Percentiles rank a stretch among this genome's conserved stretches.
Evolutionary conservation across 805 yeast species (phyloP).

Genomic region (Alloascoidea africana): DNA sequence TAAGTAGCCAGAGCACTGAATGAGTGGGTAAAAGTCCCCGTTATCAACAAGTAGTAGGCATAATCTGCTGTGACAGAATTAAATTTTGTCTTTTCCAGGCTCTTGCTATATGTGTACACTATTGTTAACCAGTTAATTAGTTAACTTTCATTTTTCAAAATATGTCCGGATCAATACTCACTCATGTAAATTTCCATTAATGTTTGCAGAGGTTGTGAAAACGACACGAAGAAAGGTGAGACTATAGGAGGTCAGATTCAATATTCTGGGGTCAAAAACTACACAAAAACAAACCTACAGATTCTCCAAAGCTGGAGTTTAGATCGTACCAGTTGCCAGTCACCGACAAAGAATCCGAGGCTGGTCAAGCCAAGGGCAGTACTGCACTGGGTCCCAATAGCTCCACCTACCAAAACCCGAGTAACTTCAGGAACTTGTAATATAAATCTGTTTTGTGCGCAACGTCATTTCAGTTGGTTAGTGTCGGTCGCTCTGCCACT

Average conservation of each 20-base stretch:
- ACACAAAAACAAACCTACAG: background rate
- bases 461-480: too few species aligned
- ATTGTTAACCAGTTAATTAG: background rate
- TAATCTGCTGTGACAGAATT: constrained; percentile 10
- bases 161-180: constrained; percentile 3
- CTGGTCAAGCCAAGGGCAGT: background rate
- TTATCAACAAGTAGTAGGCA: constrained; percentile 9
- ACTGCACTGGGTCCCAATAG: background rate
- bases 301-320: background rate
- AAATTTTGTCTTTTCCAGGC: constrained; percentile 11
- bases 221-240: constrained; percentile 9
- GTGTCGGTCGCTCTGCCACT: too few species aligned
- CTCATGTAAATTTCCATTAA: constrained; percentile 12
- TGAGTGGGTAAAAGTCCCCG: constrained; percentile 7
- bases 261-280: background rate
- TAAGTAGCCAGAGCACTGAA: background rate
- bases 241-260: constrained; percentile 5
- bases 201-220: constrained; percentile 10
- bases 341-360: background rate
- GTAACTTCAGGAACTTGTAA: background rate
- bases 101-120: constrained; percentile 11
- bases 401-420: background rate
- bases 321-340: background rate
- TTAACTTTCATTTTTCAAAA: too few species aligned
- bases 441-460: background rate